A percentile compares a stretch with the other conserved stretches of the same genome.
Evolutionary conservation across 2,329 filamentous ascomycete genomes (phyloP).

Genomic region (Botrytis byssoidea): DNA sequence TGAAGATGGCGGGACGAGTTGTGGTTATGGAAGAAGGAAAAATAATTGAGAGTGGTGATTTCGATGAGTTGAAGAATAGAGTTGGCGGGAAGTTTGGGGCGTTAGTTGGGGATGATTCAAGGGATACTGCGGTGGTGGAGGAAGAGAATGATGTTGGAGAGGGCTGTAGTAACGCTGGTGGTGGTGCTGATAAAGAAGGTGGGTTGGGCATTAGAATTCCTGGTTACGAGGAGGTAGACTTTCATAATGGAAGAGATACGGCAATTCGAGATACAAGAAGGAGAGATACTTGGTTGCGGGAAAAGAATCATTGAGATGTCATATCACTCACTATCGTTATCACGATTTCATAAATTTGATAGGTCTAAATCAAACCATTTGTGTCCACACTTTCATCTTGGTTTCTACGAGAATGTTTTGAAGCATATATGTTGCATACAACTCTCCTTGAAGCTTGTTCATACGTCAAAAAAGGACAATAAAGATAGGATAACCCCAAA

Average conservation of each 20-base stretch:
- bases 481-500: background rate
- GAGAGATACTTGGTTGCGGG: constrained; percentile 7
- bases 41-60: constrained; percentile 67
- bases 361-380: background rate
- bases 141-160: constrained; percentile 9
- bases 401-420: background rate
- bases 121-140: background rate
- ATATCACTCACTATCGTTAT: background rate
- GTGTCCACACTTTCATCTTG: background rate
- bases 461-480: accelerated
- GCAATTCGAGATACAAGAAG: constrained; percentile 6
- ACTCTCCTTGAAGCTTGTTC: background rate
- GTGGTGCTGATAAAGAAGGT: background rate
- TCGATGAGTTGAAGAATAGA: constrained; percentile 52
- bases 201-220: background rate
- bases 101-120: constrained; percentile 26
- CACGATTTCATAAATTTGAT: background rate
- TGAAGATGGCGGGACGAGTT: constrained; percentile 72
- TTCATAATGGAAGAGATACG: background rate
- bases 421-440: background rate
- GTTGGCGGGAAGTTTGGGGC: constrained; percentile 30
- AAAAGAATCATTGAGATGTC: background rate
- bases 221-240: background rate
- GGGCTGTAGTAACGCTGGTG: background rate
- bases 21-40: constrained; percentile 69